These are phyloP conservation scores for Proliferodiscus dingleyae DNA, from an alignment of 2,329 filamentous ascomycete species.

Conservation along the genomic window DNA sequence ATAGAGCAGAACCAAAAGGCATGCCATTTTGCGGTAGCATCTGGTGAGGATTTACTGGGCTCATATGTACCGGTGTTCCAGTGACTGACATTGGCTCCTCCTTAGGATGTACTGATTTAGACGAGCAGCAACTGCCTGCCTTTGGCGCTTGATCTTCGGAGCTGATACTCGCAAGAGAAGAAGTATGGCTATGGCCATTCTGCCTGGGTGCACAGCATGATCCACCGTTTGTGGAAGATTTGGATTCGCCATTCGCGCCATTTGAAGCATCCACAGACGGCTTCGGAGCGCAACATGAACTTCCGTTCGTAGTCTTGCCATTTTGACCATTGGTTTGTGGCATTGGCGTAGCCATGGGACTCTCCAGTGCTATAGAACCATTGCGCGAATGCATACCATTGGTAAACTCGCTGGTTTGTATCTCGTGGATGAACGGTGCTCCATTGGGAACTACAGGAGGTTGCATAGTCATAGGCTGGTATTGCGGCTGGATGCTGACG, in stretches of 20 bases:
- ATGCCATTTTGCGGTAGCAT: conserved; percentile 21
- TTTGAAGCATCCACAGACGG: conserved; percentile 1
- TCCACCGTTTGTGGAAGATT: conserved; percentile 1
- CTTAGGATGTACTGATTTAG: conserved; percentile 23
- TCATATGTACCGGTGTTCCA: conserved; percentile 6
- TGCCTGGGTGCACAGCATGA: conserved; percentile 21
- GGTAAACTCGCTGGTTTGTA: conserved; percentile 18
- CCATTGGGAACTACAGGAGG: conserved; percentile 12
- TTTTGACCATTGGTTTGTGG: conserved; percentile 13
- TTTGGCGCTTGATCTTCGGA: conserved; percentile 16
- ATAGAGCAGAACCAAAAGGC: conserved; percentile 17
- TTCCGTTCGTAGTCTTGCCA: conserved; percentile 12
- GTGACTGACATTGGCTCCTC: conserved; percentile 14
- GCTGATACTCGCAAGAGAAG: conserved; percentile 21
- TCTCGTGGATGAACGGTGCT: conserved; percentile 3
- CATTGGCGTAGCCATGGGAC: conserved; percentile 19
- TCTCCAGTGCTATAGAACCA: conserved; percentile 21
- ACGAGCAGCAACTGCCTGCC: conserved; percentile 36
- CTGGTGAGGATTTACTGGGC: conserved; percentile 26
- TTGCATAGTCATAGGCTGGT: conserved; percentile 19
- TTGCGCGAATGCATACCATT: conserved; percentile 14
- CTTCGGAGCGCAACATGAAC: conserved; percentile 13
- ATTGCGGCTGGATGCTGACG: conserved; percentile 20
- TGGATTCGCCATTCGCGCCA: not conserved
- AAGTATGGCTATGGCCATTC: conserved; percentile 19